phyloP scores from a whole-genome alignment of 202 grass and related monocot genomes.

The Bolboschoenoplectus hybrid region DNA sequence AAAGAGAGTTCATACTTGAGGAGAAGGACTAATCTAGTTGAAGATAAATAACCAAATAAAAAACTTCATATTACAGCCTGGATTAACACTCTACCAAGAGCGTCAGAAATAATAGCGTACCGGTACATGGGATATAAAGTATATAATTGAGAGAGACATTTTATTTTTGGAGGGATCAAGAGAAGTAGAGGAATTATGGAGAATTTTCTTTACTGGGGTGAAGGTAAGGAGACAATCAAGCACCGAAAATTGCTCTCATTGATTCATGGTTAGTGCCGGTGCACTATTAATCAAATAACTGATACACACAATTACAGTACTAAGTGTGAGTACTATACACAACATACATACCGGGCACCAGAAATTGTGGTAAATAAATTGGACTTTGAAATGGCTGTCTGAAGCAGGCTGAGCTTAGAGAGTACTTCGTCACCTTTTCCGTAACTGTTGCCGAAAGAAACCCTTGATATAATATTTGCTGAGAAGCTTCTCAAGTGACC shows the following conservation, averaged over 20 bases:
- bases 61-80: background rate
- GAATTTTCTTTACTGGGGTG: background rate
- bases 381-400: slow-evolving; percentile 44
- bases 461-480: slow-evolving; percentile 63
- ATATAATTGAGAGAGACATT: background rate
- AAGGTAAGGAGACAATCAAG: background rate
- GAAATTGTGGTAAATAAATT: slow-evolving; percentile 25
- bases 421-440: slow-evolving; percentile 63
- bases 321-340: background rate
- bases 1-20: background rate
- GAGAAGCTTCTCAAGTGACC: slow-evolving; percentile 57
- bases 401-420: slow-evolving; percentile 55
- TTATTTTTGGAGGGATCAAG: background rate
- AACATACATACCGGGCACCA: slow-evolving; percentile 26
- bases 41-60: background rate
- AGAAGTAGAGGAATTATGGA: slow-evolving; percentile 1
- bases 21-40: background rate
- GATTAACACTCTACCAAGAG: background rate
- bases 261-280: background rate
- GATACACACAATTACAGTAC: background rate
- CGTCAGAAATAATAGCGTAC: background rate
- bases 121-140: background rate
- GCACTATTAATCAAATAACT: background rate
- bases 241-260: background rate
- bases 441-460: slow-evolving; percentile 67